Conservation (phyloP, 805 yeast genomes). For the Candida xyloterini region DNA sequence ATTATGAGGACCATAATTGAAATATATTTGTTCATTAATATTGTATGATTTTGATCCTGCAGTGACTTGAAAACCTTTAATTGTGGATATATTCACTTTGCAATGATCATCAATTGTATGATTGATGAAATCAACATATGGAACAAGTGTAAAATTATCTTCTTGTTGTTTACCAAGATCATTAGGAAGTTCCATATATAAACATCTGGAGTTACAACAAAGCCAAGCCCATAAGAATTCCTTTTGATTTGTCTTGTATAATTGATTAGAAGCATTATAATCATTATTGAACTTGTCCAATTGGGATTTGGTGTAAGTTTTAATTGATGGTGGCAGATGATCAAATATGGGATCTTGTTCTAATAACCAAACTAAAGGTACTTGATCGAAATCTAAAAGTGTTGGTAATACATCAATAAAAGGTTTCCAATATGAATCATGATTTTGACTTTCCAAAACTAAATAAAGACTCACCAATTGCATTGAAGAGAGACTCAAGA, state of each 20-base stretch:
- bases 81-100: constrained; percentile 40
- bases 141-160: constrained; percentile 87
- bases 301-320: constrained; percentile 41
- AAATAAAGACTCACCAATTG: constrained; percentile 56
- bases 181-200: constrained; percentile 64
- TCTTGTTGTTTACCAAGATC: constrained; percentile 39
- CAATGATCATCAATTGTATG: constrained; percentile 59
- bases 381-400: constrained; percentile 44
- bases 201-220: constrained; percentile 87
- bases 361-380: constrained; percentile 66
- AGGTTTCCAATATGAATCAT: constrained; percentile 60
- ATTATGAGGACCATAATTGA: constrained; percentile 86
- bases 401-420: constrained; percentile 66
- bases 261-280: constrained; percentile 21
- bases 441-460: constrained; percentile 41
- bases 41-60: constrained; percentile 33
- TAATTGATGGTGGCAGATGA: constrained; percentile 44
- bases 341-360: constrained; percentile 29
- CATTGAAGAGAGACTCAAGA: constrained; percentile 50
- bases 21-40: constrained; percentile 53
- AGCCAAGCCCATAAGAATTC: constrained; percentile 72
- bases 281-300: constrained; percentile 44
- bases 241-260: constrained; percentile 1
- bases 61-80: constrained; percentile 52
- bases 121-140: constrained; percentile 84